Percentiles rank a stretch among this genome's conserved stretches.
Conservation (phyloP, 1,284 basidiomycete genomes). For the Ustilago lituana region DNA sequence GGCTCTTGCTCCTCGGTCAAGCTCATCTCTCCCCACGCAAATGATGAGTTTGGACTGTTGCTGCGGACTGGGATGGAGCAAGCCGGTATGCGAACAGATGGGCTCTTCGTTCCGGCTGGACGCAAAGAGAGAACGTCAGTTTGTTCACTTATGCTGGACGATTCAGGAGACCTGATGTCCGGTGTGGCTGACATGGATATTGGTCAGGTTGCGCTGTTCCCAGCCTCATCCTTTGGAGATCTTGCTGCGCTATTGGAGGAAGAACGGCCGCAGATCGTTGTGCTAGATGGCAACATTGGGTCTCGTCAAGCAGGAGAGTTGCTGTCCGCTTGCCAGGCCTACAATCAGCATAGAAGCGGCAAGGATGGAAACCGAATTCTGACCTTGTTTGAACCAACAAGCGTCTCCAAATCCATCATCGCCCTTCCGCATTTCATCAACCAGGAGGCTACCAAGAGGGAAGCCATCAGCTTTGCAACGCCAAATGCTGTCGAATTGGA, state of each 20-base stretch:
- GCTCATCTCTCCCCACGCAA: constrained; percentile 69
- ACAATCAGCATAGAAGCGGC: constrained; percentile 64
- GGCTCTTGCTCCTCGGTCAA: constrained; percentile 25
- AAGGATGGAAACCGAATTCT: not conserved
- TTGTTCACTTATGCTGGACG: constrained; percentile 84
- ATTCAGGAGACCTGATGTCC: constrained; percentile 76
- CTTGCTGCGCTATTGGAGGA: not conserved
- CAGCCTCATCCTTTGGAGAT: not conserved
- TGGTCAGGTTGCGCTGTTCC: constrained; percentile 12
- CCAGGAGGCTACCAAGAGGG: not conserved
- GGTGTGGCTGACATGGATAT: constrained; percentile 89
- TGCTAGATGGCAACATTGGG: constrained; percentile 46
- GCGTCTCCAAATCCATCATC: constrained; percentile 24
- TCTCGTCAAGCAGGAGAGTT: constrained; percentile 49
- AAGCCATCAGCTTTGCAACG: constrained; percentile 35
- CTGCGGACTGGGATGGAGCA: constrained; percentile 73
- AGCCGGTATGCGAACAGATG: constrained; percentile 83
- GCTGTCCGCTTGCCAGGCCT: constrained; percentile 26
- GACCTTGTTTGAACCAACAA: constrained; percentile 45
- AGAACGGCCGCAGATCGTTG: constrained; percentile 15
- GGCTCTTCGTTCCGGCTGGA: constrained; percentile 71
- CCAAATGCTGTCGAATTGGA: constrained; percentile 49
- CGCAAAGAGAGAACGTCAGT: constrained; percentile 74
- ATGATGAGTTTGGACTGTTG: constrained; percentile 68
- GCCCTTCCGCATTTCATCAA: not conserved